Evolutionary conservation across 257 asterid genomes (phyloP).

Genomic region (Schizonepeta tenuifolia): DNA sequence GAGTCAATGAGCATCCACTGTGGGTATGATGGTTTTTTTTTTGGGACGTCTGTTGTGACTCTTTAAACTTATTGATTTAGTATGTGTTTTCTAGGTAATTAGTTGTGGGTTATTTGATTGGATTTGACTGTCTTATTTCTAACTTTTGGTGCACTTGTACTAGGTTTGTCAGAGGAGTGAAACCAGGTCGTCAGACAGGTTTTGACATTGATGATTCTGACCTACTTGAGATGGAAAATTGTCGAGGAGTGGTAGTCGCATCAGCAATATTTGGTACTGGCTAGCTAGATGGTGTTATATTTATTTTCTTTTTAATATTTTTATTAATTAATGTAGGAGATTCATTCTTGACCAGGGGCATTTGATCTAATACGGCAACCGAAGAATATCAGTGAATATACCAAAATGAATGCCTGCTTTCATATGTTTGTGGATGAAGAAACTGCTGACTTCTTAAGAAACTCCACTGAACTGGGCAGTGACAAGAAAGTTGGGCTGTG

Average conservation of each 20-base stretch:
- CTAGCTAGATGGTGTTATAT: slow-evolving; percentile 15
- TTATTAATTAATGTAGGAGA: slow-evolving; percentile 35
- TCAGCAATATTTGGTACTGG: slow-evolving; percentile 88
- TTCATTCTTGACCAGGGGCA: slow-evolving; percentile 65
- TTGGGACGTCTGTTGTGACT: slow-evolving; percentile 24
- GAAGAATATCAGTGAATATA: slow-evolving; percentile 70
- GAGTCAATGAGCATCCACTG: slow-evolving; percentile 89
- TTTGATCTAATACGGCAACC: slow-evolving; percentile 90
- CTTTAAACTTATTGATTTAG: slow-evolving; percentile 13
- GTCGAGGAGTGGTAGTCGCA: slow-evolving; percentile 86
- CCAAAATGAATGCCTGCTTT: slow-evolving; percentile 69
- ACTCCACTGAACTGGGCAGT: slow-evolving; percentile 63
- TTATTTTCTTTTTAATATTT: slow-evolving; percentile 10
- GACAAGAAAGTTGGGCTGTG: slow-evolving; percentile 78
- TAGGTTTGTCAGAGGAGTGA: slow-evolving; percentile 85
- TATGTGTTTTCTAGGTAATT: background rate
- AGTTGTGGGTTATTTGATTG: background rate
- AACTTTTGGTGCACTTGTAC: slow-evolving; percentile 34
- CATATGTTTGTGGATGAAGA: slow-evolving; percentile 88
- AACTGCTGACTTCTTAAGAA: slow-evolving; percentile 62
- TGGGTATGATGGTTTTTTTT: slow-evolving; percentile 64
- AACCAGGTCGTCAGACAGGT: slow-evolving; percentile 82
- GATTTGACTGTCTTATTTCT: background rate
- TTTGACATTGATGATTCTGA: slow-evolving; percentile 80
- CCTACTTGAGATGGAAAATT: slow-evolving; percentile 81